Percentiles rank a stretch among this genome's conserved stretches.
phyloP scores from a whole-genome alignment of 1,284 basidiomycete genomes.

The Cystobasidium sp. region DNA sequence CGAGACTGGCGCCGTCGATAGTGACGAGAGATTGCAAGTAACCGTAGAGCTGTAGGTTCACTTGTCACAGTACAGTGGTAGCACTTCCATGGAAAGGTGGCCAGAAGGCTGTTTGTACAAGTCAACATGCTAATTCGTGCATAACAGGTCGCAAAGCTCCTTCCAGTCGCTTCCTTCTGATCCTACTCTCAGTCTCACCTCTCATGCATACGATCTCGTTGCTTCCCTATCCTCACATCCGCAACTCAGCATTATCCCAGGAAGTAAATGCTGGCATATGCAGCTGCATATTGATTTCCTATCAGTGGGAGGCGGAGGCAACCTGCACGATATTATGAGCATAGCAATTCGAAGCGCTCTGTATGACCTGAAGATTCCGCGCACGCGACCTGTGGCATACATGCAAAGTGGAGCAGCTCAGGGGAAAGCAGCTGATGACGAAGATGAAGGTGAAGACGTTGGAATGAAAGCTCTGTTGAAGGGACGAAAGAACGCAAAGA shows the following conservation, averaged over 20 bases:
- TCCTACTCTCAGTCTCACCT: conserved; percentile 37
- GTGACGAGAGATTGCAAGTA: conserved; percentile 26
- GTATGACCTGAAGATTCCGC: conserved; percentile 76
- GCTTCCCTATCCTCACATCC: conserved; percentile 50
- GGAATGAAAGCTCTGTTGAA: conserved; percentile 47
- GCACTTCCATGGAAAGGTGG: not conserved
- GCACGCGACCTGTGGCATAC: conserved; percentile 68
- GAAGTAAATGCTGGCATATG: conserved; percentile 70
- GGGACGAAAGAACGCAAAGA: conserved; percentile 61
- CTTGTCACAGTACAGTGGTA: too few relatives aligned
- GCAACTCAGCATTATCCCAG: conserved; percentile 64
- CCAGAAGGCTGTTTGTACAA: too few relatives aligned
- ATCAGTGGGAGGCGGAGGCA: conserved; percentile 66
- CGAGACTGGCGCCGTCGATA: conserved; percentile 66
- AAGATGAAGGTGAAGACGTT: conserved; percentile 52
- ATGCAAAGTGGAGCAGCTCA: conserved; percentile 51
- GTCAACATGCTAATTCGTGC: not conserved
- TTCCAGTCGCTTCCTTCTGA: conserved; percentile 63
- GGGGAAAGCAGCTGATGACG: conserved; percentile 29
- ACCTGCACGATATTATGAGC: conserved; percentile 73
- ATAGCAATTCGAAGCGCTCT: conserved; percentile 74
- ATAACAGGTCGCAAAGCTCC: conserved; percentile 61
- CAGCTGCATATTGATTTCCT: conserved; percentile 72
- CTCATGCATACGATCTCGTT: conserved; percentile 35
- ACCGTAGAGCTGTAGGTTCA: conserved; percentile 40